Conservation (phyloP, 495 filamentous ascomycete genomes). For the Penicillium paxilli region DNA sequence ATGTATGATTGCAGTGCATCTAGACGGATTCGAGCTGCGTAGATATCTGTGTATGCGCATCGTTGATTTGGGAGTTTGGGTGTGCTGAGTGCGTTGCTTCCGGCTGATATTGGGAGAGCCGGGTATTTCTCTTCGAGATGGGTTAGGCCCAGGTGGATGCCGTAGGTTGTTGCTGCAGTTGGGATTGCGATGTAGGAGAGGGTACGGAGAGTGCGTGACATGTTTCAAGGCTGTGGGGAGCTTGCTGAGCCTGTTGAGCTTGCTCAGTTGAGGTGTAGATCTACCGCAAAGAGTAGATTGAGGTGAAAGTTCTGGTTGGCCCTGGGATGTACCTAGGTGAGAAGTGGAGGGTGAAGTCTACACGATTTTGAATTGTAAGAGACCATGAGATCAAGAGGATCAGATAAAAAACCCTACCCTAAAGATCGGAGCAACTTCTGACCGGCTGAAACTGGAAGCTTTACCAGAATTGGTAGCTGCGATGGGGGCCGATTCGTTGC, state of each 20-base stretch:
- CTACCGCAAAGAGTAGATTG: too few relatives aligned
- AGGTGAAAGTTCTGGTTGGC: too few relatives aligned
- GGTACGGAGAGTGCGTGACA: conserved; percentile 17
- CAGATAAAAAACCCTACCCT: too few relatives aligned
- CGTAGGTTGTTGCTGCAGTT: conserved; percentile 18
- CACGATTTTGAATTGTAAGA: too few relatives aligned
- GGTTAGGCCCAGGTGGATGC: conserved; percentile 24
- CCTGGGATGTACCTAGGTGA: too few relatives aligned
- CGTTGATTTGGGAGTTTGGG: conserved; percentile 20
- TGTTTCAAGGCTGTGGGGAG: conserved; percentile 7
- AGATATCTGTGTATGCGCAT: conserved; percentile 34
- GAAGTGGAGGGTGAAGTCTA: too few relatives aligned
- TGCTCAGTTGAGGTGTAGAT: too few relatives aligned
- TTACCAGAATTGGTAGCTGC: too few relatives aligned
- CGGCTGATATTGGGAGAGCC: conserved; percentile 12
- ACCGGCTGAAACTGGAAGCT: too few relatives aligned
- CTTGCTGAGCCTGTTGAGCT: not conserved
- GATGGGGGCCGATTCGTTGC: too few relatives aligned
- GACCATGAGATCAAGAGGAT: too few relatives aligned
- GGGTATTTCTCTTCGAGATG: conserved; percentile 34
- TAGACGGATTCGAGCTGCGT: conserved; percentile 27
- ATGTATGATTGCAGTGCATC: conserved; percentile 8
- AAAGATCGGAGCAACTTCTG: too few relatives aligned
- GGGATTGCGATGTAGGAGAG: conserved; percentile 15
- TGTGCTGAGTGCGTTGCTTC: conserved; percentile 19